Evolutionary conservation across 2,329 filamentous ascomycete genomes (phyloP).

Genomic region (Colletotrichum orbiculare): DNA sequence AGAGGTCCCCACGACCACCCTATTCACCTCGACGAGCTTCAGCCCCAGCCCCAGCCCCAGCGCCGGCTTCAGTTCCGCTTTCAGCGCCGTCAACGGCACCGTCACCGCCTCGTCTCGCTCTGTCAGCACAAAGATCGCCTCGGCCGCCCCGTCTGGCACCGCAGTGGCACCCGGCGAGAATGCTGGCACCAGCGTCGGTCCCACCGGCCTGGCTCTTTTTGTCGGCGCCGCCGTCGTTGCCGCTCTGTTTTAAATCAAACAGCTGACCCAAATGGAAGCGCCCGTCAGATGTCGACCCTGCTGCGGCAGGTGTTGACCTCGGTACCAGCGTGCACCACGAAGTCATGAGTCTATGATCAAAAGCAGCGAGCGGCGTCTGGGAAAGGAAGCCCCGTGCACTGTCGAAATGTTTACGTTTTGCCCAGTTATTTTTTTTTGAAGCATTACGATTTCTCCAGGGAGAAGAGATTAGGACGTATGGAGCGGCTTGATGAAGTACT

Average conservation of each 20-base stretch:
- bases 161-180: slow-evolving; percentile 2
- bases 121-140: slow-evolving; percentile 14
- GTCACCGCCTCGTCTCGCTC: slow-evolving; percentile 18
- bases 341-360: slow-evolving; percentile 36
- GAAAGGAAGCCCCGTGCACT: slow-evolving; percentile 29
- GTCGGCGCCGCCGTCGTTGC: slow-evolving; percentile 34
- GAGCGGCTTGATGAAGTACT: slow-evolving; percentile 29
- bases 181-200: slow-evolving; percentile 27
- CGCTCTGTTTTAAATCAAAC: slow-evolving; percentile 29
- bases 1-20: slow-evolving; percentile 10
- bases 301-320: neutral
- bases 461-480: slow-evolving; percentile 19
- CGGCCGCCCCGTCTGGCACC: slow-evolving; percentile 8
- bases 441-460: slow-evolving; percentile 32
- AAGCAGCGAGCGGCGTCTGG: slow-evolving; percentile 19
- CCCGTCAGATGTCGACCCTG: slow-evolving; percentile 7
- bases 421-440: slow-evolving; percentile 16
- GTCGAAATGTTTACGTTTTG: slow-evolving; percentile 36
- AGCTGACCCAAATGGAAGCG: slow-evolving; percentile 35
- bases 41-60: slow-evolving; percentile 19
- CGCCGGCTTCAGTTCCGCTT: slow-evolving; percentile 22
- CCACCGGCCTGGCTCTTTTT: slow-evolving; percentile 31
- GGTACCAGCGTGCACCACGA: slow-evolving; percentile 27
- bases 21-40: slow-evolving; percentile 15
- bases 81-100: slow-evolving; percentile 25